phyloP scores from a whole-genome alignment of 306 rosid species.

The Trifolium subterraneum region DNA sequence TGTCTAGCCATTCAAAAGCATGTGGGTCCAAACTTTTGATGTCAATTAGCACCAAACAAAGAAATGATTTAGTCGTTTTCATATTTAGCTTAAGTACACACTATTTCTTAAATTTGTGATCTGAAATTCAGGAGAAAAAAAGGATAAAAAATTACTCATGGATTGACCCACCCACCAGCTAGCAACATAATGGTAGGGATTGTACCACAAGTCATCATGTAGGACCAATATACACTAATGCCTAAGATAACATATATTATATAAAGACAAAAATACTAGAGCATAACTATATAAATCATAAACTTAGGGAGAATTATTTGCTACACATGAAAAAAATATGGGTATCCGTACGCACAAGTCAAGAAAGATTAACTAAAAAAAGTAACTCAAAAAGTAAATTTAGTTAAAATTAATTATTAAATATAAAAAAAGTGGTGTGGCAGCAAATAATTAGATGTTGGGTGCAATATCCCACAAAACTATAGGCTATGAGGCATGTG shows the following conservation, averaged over 20 bases:
- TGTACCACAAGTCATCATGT: conserved; percentile 44
- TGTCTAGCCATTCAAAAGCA: conserved; percentile 52
- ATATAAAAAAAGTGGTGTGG: no score
- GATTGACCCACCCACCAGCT: conserved; percentile 42
- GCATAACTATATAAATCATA: no score
- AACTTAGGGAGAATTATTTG: no score
- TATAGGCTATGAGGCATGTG: no score
- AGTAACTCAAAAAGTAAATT: no score
- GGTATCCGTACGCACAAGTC: no score
- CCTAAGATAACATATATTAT: conserved; percentile 29
- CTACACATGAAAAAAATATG: no score
- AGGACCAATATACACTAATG: conserved; percentile 35
- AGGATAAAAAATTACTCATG: conserved; percentile 11
- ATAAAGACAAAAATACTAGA: conserved; percentile 16
- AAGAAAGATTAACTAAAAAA: no score
- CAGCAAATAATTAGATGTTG: no score
- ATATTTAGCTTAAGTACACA: conserved; percentile 33
- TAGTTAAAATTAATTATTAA: no score
- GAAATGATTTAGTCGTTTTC: conserved; percentile 41
- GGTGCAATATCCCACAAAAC: no score
- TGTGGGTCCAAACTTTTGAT: conserved; percentile 60
- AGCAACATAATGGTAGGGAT: conserved; percentile 40
- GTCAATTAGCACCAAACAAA: conserved; percentile 46
- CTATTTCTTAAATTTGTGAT: conserved; percentile 15
- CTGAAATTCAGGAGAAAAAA: conserved; percentile 7